These are phyloP conservation scores for Pythium utonaiense DNA, from an alignment of 352 stramenopile genomes.

Conservation along the genomic window DNA sequence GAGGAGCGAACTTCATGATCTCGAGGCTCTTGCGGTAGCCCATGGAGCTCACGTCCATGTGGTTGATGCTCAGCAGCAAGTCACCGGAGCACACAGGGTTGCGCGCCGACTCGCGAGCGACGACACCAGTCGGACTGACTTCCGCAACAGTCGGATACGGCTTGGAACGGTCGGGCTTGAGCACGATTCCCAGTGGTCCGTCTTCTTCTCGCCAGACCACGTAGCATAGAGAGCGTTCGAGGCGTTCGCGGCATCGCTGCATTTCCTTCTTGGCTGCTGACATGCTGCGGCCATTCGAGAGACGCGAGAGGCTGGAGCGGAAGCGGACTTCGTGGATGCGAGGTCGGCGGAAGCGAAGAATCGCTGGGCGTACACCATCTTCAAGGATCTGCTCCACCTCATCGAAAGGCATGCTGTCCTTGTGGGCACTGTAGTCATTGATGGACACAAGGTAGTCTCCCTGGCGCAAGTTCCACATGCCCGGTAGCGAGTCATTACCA, in stretches of 20 bases:
- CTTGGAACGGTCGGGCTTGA: slow-evolving; percentile 48
- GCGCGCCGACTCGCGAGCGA: slow-evolving; percentile 24
- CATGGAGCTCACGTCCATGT: slow-evolving; percentile 56
- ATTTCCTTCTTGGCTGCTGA: slow-evolving; percentile 23
- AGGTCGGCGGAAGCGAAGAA: slow-evolving; percentile 60
- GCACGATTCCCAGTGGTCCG: slow-evolving; percentile 45
- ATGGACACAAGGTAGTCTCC: slow-evolving; percentile 61
- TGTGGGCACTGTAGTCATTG: slow-evolving; percentile 46
- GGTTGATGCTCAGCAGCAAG: slow-evolving; percentile 67
- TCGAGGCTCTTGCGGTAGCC: slow-evolving; percentile 53
- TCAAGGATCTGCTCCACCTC: slow-evolving; percentile 53
- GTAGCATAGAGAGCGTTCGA: slow-evolving; percentile 59
- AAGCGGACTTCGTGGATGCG: slow-evolving; percentile 38
- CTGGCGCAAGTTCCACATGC: slow-evolving; percentile 61
- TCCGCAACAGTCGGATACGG: slow-evolving; percentile 53
- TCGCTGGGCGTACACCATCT: slow-evolving; percentile 51
- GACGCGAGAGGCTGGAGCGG: slow-evolving; percentile 20
- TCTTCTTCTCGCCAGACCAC: slow-evolving; percentile 70
- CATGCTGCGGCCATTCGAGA: background rate
- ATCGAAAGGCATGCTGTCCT: slow-evolving; percentile 37
- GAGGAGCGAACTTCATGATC: slow-evolving; percentile 60
- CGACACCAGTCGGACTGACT: slow-evolving; percentile 27
- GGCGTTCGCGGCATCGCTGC: slow-evolving; percentile 42
- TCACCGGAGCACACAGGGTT: slow-evolving; percentile 43
- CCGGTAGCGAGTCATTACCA: slow-evolving; percentile 58